These are phyloP conservation scores for Bathelium albidoporum DNA, from an alignment of 495 filamentous ascomycete species.

Conservation along the genomic window DNA sequence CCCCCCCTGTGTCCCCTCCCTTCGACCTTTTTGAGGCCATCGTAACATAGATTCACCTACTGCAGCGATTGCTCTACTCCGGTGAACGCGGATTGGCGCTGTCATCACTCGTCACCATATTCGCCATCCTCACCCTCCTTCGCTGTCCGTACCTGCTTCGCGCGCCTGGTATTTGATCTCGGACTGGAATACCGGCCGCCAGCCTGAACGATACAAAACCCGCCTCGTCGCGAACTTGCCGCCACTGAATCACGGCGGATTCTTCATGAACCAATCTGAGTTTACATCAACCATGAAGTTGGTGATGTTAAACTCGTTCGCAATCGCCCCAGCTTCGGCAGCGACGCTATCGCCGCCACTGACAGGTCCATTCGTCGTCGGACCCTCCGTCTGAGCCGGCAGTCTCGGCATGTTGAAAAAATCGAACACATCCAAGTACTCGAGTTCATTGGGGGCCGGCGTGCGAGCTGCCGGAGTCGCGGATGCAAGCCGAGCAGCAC, in stretches of 20 bases:
- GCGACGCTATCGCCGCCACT: conserved; percentile 13
- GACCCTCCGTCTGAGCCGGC: conserved; percentile 34
- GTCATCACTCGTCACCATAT: neutral
- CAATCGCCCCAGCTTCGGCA: conserved; percentile 15
- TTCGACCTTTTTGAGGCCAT: neutral
- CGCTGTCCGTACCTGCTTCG: neutral
- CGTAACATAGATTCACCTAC: neutral
- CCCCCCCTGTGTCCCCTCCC: no score
- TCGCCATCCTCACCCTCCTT: neutral
- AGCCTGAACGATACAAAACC: no score
- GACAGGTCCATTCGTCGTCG: conserved; percentile 11
- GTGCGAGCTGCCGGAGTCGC: conserved; percentile 41
- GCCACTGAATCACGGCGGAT: neutral
- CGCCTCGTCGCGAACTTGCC: neutral
- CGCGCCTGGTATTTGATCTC: neutral
- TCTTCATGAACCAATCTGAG: conserved; percentile 46
- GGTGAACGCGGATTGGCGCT: neutral
- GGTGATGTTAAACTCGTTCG: conserved; percentile 50
- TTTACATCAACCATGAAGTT: conserved; percentile 57
- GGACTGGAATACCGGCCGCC: no score
- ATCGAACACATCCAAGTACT: conserved; percentile 87
- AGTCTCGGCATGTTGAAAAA: conserved; percentile 84
- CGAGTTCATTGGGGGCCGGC: conserved; percentile 68
- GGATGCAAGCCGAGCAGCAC: conserved; percentile 27
- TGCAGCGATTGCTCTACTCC: neutral